These are phyloP conservation scores for Aspergillus mulundensis DNA, from an alignment of 495 filamentous ascomycete species.

Conservation along the genomic window DNA sequence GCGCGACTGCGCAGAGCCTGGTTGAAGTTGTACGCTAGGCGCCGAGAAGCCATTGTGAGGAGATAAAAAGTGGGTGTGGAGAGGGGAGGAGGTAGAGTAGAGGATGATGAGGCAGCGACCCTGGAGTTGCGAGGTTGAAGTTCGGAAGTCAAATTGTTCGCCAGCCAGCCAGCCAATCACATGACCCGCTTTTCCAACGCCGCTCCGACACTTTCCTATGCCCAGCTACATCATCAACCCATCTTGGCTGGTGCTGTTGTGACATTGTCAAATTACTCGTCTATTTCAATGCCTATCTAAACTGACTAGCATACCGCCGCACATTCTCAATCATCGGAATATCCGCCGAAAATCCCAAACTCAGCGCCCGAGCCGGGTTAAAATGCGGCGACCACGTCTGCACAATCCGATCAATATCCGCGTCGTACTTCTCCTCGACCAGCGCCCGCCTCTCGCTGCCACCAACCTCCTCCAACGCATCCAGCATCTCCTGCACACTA, in stretches of 20 bases:
- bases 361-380: conserved; percentile 53
- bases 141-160: conserved; percentile 53
- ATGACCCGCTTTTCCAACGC: conserved; percentile 46
- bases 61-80: conserved; percentile 20
- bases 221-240: background rate
- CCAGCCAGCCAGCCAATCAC: conserved; percentile 46
- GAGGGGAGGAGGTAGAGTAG: conserved; percentile 30
- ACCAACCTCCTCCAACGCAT: conserved; percentile 64
- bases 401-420: conserved; percentile 64
- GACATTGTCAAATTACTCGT: too few relatives aligned
- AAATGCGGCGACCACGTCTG: conserved; percentile 70
- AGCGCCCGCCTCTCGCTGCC: conserved; percentile 62
- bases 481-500: conserved; percentile 69
- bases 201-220: conserved; percentile 35
- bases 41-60: conserved; percentile 83
- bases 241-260: too few relatives aligned
- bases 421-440: conserved; percentile 63
- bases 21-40: conserved; percentile 83
- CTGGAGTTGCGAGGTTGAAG: conserved; percentile 42
- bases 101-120: conserved; percentile 28
- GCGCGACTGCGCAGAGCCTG: conserved; percentile 79
- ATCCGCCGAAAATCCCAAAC: conserved; percentile 60
- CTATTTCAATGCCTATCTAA: conserved; percentile 14
- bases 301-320: conserved; percentile 43
- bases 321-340: conserved; percentile 55